Conservation (phyloP, 805 yeast genomes). For the Cyberlindnera euphorbiiphila region DNA sequence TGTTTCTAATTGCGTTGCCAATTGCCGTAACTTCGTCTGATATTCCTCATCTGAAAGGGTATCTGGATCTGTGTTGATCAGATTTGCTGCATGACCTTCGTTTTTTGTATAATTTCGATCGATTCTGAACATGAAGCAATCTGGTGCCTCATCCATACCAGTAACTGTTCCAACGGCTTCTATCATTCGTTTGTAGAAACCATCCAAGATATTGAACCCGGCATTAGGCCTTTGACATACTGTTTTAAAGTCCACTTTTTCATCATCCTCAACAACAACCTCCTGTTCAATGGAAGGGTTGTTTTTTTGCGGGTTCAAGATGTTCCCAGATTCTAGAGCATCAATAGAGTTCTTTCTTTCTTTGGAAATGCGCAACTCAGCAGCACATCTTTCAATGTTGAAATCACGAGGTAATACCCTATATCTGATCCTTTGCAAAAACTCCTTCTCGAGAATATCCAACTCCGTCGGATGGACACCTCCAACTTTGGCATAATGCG, state of each 20-base stretch:
- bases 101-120: constrained; percentile 2
- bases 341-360: constrained; percentile 22
- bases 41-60: constrained; percentile 24
- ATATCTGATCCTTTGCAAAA: constrained; percentile 75
- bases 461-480: constrained; percentile 82
- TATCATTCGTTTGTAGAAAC: constrained; percentile 1
- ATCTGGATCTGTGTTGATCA: constrained; percentile 29
- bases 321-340: constrained; percentile 13
- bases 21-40: no score
- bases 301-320: neutral
- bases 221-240: constrained; percentile 1
- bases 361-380: constrained; percentile 22
- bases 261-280: neutral
- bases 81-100: constrained; percentile 1
- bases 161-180: neutral
- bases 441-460: constrained; percentile 85
- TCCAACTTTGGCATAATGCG: constrained; percentile 94
- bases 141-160: constrained; percentile 5
- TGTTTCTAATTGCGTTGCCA: no score
- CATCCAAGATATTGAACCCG: constrained; percentile 2
- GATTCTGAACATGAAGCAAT: constrained; percentile 10
- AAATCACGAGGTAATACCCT: constrained; percentile 57
- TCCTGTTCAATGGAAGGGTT: no score
- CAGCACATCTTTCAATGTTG: constrained; percentile 37
- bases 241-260: neutral